A percentile compares a stretch with the other conserved stretches of the same genome.
Evolutionary conservation across 805 yeast species (phyloP).

Genomic region (Candida argentea): DNA sequence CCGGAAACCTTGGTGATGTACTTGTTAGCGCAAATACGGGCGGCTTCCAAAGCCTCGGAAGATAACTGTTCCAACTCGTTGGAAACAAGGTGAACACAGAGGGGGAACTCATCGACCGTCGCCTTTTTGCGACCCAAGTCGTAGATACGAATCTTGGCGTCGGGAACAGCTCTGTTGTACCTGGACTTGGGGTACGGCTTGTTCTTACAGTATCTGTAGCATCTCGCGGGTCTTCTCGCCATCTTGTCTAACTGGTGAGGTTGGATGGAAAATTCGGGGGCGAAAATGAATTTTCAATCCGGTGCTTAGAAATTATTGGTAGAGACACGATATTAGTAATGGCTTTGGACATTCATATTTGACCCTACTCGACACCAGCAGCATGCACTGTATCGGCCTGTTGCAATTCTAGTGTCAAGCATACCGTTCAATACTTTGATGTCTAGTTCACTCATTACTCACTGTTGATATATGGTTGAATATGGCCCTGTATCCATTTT

Average conservation of each 20-base stretch:
- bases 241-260: slow-evolving; percentile 48
- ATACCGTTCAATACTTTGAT: no score
- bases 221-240: slow-evolving; percentile 99
- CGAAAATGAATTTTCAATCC: no score
- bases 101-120: slow-evolving; percentile 97
- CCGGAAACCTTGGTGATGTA: slow-evolving; percentile 96
- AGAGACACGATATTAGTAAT: no score
- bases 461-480: no score
- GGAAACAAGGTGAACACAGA: slow-evolving; percentile 98
- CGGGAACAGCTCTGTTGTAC: slow-evolving; percentile 99
- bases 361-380: no score
- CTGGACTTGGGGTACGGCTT: slow-evolving; percentile 99
- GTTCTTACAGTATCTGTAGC: slow-evolving; percentile 99
- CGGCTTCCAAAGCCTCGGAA: slow-evolving; percentile 99
- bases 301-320: no score
- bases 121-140: slow-evolving; percentile 99
- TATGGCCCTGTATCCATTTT: no score
- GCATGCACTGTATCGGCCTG: no score
- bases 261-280: no score
- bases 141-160: slow-evolving; percentile 97
- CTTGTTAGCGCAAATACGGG: slow-evolving; percentile 99
- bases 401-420: no score
- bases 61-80: slow-evolving; percentile 99
- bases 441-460: no score
- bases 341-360: no score